These are phyloP conservation scores for Ophiosphaerella korrae DNA, from an alignment of 2,329 filamentous ascomycete species.

Conservation along the genomic window DNA sequence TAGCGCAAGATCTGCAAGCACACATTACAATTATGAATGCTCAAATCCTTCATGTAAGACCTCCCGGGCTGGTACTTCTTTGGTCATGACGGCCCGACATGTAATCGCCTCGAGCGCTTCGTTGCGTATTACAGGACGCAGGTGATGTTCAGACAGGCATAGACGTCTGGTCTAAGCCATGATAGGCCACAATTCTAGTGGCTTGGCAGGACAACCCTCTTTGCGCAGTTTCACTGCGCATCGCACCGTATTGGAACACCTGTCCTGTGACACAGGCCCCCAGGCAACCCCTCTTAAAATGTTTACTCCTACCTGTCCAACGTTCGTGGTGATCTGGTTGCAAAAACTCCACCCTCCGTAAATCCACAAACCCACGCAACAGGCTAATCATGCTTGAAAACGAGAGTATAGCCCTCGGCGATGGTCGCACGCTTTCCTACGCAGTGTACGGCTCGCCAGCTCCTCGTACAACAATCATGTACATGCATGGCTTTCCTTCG, in stretches of 20 bases:
- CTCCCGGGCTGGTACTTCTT: too few species aligned
- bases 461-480: constrained; percentile 49
- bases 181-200: background rate
- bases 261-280: too few species aligned
- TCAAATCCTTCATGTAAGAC: too few species aligned
- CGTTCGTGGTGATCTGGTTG: too few species aligned
- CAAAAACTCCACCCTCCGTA: too few species aligned
- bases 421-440: constrained; percentile 51
- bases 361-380: background rate
- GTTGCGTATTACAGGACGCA: background rate
- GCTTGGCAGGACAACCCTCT: background rate
- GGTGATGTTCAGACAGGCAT: constrained; percentile 1
- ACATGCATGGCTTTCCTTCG: constrained; percentile 52
- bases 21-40: too few species aligned
- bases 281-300: too few species aligned
- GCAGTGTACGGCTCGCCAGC: constrained; percentile 51
- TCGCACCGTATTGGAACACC: too few species aligned
- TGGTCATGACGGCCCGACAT: too few species aligned
- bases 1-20: too few species aligned
- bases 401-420: constrained; percentile 32
- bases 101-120: too few species aligned
- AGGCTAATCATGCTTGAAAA: constrained; percentile 23
- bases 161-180: background rate
- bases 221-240: background rate
- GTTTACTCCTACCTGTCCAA: too few species aligned